These are phyloP conservation scores for Termitomyces sp. DNA, from an alignment of 768 basidiomycete species.

Conservation along the genomic window DNA sequence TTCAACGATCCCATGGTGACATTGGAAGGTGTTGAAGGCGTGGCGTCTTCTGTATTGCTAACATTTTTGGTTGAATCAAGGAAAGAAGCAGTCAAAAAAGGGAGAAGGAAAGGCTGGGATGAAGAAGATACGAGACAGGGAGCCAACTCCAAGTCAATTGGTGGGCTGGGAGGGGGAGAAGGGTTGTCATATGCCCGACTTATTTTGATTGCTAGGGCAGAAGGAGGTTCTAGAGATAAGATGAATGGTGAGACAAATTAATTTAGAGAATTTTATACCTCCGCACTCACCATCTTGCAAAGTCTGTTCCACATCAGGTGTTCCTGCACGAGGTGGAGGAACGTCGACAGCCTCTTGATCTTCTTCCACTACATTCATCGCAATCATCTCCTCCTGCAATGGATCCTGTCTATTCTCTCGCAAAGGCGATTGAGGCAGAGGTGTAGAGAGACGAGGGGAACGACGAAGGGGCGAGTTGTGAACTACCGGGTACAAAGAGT, in stretches of 20 bases:
- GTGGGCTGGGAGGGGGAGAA: slow-evolving; percentile 46
- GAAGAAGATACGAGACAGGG: not conserved
- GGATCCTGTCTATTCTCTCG: slow-evolving; percentile 4
- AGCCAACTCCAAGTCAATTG: not conserved
- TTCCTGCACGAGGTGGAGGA: slow-evolving; percentile 40
- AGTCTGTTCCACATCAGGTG: slow-evolving; percentile 43
- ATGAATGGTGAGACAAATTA: slow-evolving; percentile 8
- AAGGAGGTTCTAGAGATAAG: slow-evolving; percentile 54
- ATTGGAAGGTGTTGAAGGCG: slow-evolving; percentile 2
- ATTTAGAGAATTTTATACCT: slow-evolving; percentile 3
- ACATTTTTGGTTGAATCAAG: not conserved
- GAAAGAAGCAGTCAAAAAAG: not conserved
- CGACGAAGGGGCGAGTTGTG: slow-evolving; percentile 35
- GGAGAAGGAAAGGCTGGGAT: not conserved
- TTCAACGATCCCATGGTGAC: not conserved
- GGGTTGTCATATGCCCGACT: slow-evolving; percentile 73
- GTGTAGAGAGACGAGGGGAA: slow-evolving; percentile 47
- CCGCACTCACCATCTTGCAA: slow-evolving; percentile 41
- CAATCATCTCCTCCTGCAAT: not conserved
- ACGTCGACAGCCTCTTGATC: slow-evolving; percentile 26
- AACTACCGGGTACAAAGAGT: slow-evolving; percentile 17
- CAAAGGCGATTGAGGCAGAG: slow-evolving; percentile 24
- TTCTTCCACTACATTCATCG: slow-evolving; percentile 22
- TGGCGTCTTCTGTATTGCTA: not conserved
- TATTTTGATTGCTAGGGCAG: slow-evolving; percentile 61